Base-by-base conservation (phyloP, 2,329 filamentous ascomycete genomes). In the Ascochyta koolunga region DNA sequence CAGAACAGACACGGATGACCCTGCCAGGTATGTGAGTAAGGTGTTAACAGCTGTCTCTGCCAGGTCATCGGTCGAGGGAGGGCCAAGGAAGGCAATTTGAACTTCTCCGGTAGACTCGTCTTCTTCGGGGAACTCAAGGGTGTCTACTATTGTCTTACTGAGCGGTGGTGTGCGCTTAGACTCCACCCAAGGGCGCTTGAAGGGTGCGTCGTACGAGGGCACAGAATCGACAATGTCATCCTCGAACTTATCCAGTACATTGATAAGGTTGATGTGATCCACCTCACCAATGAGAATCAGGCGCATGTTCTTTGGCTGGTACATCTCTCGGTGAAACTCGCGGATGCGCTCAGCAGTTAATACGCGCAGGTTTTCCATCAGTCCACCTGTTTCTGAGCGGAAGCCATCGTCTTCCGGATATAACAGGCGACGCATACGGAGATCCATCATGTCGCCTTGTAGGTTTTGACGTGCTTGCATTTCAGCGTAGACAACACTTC, bases 391-490 rank as follows among this genome's bases (percentile, higher is more conserved):
- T 77, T 99, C 95, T 65, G 97, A 98, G 54, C 93, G 88, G 71
- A 97, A 99, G 2, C 95, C 95, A 50, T 96, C 86, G 40, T 90
- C 89, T 72, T 95, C 86, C 0, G 93, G 93, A 66, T 98, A 99
- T 31, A 96, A 80, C 38, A 95, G 79, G 2, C 90, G 86, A 35
- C 90, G 88, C 46, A 91, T 88, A 60, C 86, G 84, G 52, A 97
- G 81, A 60, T 96, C 91, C 84, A 98, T 96, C 54, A 98, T 85
- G 72, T 96, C 91, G 7, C 83, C 81, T 61, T 89, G 87, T 46
- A 86, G 88, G 70, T 96, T 96, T 71, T 98, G 90, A 2, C 96
- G 87, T 21, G 88, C 95, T 76, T 99, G 95, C 95, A 99, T 99
- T 77, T 99, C 95, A 0, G 93, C 97, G 76, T 99, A 99, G 8